Evolutionary conservation across 2,329 filamentous ascomycete genomes (phyloP), one percentile per base, ranked within the genome.

Genomic region (Emericellopsis atlantica): DNA sequence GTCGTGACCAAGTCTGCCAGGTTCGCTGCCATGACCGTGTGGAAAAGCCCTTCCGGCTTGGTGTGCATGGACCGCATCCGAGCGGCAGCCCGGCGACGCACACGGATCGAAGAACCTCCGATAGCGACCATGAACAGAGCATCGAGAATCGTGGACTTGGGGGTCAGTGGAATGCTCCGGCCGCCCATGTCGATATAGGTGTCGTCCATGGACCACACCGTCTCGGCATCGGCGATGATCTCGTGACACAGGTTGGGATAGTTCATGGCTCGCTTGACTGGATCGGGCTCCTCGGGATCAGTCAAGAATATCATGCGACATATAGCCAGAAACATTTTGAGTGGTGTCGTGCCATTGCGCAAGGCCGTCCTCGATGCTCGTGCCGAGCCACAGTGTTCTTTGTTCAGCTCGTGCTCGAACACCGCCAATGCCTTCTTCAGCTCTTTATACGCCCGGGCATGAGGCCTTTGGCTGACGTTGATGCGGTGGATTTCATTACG

Each of bases 61-160:
- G 42, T 38, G n/a, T 26, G 21, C 26, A 12, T 9, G 26, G 26
- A 12, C 34, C 44, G 37, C 32, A 49, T 38, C 7, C 47, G 37
- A 10, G 24, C 32, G 11, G 45, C 24, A 11, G 45, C 46, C 5
- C 37, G 37, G 21, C 37, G 31, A 15, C 46, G 45, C 12, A 36
- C 32, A 4, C 15, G 32, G 9, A 44, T 32, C 31, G 36, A 24
- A 22, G 32, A 16, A 10, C 42, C 45, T 22, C 24, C 32, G 26
- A 44, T 37, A 0, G 43, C 47, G n/a, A 46, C 43, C 15, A 39
- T 32, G 14, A 40, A 34, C 4, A 48, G 24, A 9, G 37, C 9
- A 40, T 40, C 37, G n/a, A 40, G n/a, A 12, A 29, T 22, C 26
- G 29, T 40, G 7, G 31, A 11, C n/a, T 40, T 40, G 4, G 15